A percentile compares a stretch with the other conserved stretches of the same genome.
phyloP scores from a whole-genome alignment of 1,139 yeast species.

The Magnusiomyces paraingens region DNA sequence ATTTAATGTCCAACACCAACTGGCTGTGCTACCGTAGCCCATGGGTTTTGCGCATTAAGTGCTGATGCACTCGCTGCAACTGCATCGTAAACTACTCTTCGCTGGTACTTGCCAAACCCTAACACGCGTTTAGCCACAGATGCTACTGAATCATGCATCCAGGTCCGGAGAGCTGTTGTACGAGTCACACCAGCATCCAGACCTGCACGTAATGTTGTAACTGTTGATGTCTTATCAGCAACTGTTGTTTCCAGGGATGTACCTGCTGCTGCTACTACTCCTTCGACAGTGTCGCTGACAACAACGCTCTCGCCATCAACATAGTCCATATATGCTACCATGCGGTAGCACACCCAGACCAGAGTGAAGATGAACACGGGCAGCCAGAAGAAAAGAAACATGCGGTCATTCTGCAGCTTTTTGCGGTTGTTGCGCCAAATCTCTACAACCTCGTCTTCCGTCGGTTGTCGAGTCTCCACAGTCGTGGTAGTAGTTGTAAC shows the following conservation, averaged over 20 bases:
- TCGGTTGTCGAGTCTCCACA: slow-evolving; percentile 3
- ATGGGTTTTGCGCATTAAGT: too few species aligned
- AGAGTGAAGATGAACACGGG: slow-evolving; percentile 30
- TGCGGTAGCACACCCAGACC: slow-evolving; percentile 22
- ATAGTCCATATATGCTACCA: slow-evolving; percentile 15
- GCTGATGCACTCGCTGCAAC: too few species aligned
- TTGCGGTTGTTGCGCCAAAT: slow-evolving; percentile 35
- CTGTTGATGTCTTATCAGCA: background rate
- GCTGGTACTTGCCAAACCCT: too few species aligned
- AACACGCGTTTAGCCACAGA: too few species aligned
- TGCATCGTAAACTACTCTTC: too few species aligned
- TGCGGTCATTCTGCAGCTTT: slow-evolving; percentile 70
- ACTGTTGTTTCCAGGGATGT: background rate
- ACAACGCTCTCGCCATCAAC: background rate
- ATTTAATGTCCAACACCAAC: too few species aligned
- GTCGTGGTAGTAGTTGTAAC: slow-evolving; percentile 6
- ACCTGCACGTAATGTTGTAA: too few species aligned
- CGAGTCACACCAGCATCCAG: background rate
- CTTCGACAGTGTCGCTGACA: slow-evolving; percentile 6
- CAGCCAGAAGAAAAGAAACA: slow-evolving; percentile 73
- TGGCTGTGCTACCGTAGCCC: too few species aligned
- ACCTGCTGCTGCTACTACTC: background rate
- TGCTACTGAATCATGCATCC: too few species aligned
- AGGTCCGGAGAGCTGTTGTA: background rate
- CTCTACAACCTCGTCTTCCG: slow-evolving; percentile 26